Conservation (phyloP, 169 alveolate species). For the Perkinsus chesapeaki region DNA sequence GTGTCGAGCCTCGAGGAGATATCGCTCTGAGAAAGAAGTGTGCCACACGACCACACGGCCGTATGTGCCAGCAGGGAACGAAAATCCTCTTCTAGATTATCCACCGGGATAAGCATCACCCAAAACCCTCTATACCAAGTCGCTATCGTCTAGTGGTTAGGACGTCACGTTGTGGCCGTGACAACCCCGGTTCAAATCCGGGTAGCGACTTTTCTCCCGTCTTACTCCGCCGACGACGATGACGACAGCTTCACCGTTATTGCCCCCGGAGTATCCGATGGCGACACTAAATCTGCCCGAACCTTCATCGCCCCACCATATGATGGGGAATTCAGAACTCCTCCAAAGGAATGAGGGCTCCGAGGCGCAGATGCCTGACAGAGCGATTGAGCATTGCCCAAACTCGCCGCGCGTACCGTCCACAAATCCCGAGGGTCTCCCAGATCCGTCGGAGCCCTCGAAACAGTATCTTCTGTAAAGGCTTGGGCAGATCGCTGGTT, state of each 20-base stretch:
- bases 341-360: neutral
- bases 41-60: too few species aligned
- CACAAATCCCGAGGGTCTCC: neutral
- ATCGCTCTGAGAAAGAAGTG: neutral
- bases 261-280: neutral
- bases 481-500: neutral
- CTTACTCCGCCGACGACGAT: neutral
- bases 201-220: neutral
- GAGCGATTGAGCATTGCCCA: neutral
- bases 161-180: constrained; percentile 7
- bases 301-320: neutral
- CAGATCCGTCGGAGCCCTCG: neutral
- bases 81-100: neutral
- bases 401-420: neutral
- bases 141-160: constrained; percentile 2
- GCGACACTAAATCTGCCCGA: neutral
- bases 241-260: neutral
- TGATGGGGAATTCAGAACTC: neutral
- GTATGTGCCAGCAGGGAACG: neutral
- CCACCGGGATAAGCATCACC: neutral
- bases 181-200: constrained; percentile 5
- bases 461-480: neutral
- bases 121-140: neutral
- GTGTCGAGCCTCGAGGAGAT: neutral
- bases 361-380: neutral